phyloP scores from a whole-genome alignment of 768 basidiomycete genomes.

The Phallus indusiatus region DNA sequence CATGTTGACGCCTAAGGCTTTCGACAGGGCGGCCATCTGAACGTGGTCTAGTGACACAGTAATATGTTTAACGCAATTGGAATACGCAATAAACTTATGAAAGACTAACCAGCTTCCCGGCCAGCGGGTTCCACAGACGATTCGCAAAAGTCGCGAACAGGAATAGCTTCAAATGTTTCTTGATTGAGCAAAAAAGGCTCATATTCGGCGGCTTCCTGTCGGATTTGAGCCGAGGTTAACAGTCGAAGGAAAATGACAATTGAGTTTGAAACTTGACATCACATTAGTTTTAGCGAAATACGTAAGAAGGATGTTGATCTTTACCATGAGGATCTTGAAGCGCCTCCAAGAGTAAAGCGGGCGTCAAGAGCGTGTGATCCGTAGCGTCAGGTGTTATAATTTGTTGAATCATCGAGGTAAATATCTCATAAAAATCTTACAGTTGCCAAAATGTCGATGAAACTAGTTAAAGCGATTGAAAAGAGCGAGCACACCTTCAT shows the following conservation, averaged over 20 bases:
- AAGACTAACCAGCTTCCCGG: constrained; percentile 58
- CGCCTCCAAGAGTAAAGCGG: constrained; percentile 31
- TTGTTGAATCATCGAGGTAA: constrained; percentile 41
- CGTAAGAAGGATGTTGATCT: constrained; percentile 9
- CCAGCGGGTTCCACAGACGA: constrained; percentile 68
- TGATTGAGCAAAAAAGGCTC: constrained; percentile 70
- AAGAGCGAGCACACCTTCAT: constrained; percentile 26
- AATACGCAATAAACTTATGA: neutral
- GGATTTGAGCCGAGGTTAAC: constrained; percentile 77
- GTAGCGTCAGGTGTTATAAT: constrained; percentile 28
- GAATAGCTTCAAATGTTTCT: constrained; percentile 50
- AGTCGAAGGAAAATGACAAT: constrained; percentile 76
- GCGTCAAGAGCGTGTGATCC: constrained; percentile 27
- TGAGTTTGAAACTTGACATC: constrained; percentile 49
- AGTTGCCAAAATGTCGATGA: constrained; percentile 10
- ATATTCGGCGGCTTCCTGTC: constrained; percentile 49
- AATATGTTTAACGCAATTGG: neutral
- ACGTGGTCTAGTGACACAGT: constrained; percentile 50
- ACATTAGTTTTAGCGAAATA: neutral
- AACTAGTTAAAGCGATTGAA: neutral
- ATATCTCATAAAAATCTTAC: constrained; percentile 60
- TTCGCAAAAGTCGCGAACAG: constrained; percentile 60
- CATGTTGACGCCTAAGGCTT: constrained; percentile 56
- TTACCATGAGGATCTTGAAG: constrained; percentile 49
- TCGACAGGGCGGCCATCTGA: constrained; percentile 68